Conservation (phyloP, 2,329 filamentous ascomycete species). For the Zymoseptoria tritici region DNA sequence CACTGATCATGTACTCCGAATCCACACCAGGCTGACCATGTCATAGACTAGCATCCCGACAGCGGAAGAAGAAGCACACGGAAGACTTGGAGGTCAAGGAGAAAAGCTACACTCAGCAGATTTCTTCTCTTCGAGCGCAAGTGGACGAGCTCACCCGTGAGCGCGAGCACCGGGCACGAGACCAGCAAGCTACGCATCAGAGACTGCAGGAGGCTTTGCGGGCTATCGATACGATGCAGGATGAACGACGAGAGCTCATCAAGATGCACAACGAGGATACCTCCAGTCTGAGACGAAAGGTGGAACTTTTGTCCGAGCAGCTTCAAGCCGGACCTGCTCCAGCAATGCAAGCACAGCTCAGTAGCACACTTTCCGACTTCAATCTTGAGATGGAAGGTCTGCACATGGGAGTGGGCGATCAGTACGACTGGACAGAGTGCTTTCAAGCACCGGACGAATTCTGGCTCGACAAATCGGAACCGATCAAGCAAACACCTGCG, state of each 20-base stretch:
- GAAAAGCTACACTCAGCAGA: constrained; percentile 74
- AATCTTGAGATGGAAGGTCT: constrained; percentile 80
- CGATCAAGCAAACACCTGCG: constrained; percentile 14
- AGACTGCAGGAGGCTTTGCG: constrained; percentile 69
- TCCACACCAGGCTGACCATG: constrained; percentile 13
- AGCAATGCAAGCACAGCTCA: constrained; percentile 43
- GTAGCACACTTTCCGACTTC: constrained; percentile 58
- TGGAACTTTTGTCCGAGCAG: constrained; percentile 64
- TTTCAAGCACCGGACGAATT: constrained; percentile 40
- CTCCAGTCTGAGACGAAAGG: constrained; percentile 85
- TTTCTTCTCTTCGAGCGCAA: constrained; percentile 72
- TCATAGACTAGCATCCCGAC: constrained; percentile 79
- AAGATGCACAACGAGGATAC: constrained; percentile 83
- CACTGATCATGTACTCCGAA: constrained; percentile 3
- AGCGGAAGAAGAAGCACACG: constrained; percentile 97
- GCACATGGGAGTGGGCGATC: constrained; percentile 60
- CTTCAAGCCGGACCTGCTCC: constrained; percentile 51
- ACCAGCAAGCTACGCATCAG: constrained; percentile 45
- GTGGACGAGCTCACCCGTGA: constrained; percentile 59
- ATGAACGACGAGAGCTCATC: constrained; percentile 90
- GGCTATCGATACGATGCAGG: constrained; percentile 66
- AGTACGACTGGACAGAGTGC: background rate
- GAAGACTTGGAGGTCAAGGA: constrained; percentile 96
- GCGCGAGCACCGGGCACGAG: constrained; percentile 23
- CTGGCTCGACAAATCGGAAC: constrained; percentile 43